A percentile compares a stretch with the other conserved stretches of the same genome.
These are phyloP conservation scores for Mycena filopes DNA, from an alignment of 768 basidiomycete genomes.

Conservation along the genomic window DNA sequence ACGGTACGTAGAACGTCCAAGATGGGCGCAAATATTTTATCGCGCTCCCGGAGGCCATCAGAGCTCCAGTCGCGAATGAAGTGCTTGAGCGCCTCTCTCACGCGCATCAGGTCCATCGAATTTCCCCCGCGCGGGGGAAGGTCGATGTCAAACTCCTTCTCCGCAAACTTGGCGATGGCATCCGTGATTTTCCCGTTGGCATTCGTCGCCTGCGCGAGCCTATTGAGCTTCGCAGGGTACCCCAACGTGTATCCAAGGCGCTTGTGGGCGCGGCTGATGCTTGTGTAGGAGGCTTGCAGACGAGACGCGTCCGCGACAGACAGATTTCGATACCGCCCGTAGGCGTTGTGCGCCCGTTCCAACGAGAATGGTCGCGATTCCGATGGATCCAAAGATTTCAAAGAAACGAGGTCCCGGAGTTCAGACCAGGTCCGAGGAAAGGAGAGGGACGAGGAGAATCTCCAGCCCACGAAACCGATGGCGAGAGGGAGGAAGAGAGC, in stretches of 20 bases:
- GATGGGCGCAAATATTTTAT: conserved; percentile 65
- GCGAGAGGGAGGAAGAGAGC: conserved; percentile 52
- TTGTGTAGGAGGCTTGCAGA: conserved; percentile 56
- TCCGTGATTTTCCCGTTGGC: conserved; percentile 51
- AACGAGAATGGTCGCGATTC: conserved; percentile 54
- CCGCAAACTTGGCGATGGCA: conserved; percentile 53
- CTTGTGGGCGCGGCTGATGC: conserved; percentile 57
- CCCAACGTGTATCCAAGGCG: conserved; percentile 62
- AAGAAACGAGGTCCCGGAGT: conserved; percentile 41
- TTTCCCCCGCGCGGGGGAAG: conserved; percentile 35
- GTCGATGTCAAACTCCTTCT: conserved; percentile 41
- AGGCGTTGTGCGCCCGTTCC: conserved; percentile 55
- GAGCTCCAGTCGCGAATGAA: conserved; percentile 77
- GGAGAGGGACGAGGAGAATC: conserved; percentile 36
- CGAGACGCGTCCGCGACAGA: conserved; percentile 52
- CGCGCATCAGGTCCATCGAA: conserved; percentile 55
- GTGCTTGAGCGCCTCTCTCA: conserved; percentile 72
- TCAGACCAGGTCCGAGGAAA: conserved; percentile 37
- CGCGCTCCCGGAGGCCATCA: conserved; percentile 66
- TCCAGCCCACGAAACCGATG: conserved; percentile 45
- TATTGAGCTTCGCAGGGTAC: conserved; percentile 64
- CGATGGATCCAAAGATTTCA: conserved; percentile 32
- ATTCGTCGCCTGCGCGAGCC: conserved; percentile 51
- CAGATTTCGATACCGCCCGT: conserved; percentile 53
- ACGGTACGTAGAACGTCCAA: conserved; percentile 55